Percentiles rank a stretch among this genome's conserved stretches.
These are phyloP conservation scores for Verbascum thapsus DNA, from an alignment of 257 asterid genomes.

Conservation along the genomic window DNA sequence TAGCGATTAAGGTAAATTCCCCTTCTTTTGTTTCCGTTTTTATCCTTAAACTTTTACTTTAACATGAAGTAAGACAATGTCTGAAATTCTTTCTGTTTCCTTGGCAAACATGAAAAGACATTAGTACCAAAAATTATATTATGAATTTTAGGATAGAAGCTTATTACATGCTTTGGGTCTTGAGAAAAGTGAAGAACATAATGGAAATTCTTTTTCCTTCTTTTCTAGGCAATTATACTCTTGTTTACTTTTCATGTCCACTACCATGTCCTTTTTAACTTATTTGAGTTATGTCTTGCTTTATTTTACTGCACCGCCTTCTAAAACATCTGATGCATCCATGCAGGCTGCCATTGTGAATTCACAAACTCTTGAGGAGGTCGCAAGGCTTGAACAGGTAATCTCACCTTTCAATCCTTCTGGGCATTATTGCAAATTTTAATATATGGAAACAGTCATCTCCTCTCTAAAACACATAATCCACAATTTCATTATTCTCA, in stretches of 20 bases:
- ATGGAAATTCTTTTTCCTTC: conserved; percentile 4
- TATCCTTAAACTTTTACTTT: conserved; percentile 18
- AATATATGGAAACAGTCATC: background rate
- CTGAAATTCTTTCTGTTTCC: background rate
- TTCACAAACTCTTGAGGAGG: conserved; percentile 97
- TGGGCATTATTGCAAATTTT: conserved; percentile 11
- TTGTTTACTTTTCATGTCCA: background rate
- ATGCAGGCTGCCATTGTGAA: conserved; percentile 97
- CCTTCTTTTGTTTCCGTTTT: conserved; percentile 20
- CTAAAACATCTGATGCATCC: conserved; percentile 25
- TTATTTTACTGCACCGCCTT: conserved; percentile 16
- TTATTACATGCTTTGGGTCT: conserved; percentile 5
- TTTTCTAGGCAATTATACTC: conserved; percentile 10
- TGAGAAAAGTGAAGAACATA: conserved; percentile 17
- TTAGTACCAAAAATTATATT: background rate
- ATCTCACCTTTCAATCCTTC: conserved; percentile 25
- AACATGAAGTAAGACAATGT: conserved; percentile 8
- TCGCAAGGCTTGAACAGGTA: conserved; percentile 99
- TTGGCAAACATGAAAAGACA: background rate
- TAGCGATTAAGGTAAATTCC: conserved; percentile 80
- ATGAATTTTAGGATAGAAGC: background rate
- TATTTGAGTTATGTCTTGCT: conserved; percentile 10
- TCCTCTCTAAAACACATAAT: background rate
- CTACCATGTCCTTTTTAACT: conserved; percentile 7
- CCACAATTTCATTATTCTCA: conserved; percentile 13